A percentile compares a stretch with the other conserved stretches of the same genome.
phyloP scores from a whole-genome alignment of 208 protist species.

The Wallacemonas sp. region DNA sequence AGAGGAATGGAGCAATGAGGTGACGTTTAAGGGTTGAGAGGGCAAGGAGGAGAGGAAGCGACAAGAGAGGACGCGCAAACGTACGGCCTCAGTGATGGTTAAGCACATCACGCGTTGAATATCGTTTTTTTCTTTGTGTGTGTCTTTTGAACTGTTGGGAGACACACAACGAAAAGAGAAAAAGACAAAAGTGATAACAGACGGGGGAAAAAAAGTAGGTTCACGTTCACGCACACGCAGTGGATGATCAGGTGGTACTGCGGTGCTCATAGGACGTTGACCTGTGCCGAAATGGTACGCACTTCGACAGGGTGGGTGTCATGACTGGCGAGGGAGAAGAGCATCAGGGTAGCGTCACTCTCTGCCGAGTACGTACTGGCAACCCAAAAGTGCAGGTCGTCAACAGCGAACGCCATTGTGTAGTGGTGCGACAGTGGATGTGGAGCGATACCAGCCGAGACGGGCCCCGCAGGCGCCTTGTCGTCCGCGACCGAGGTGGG shows the following conservation, averaged over 20 bases:
- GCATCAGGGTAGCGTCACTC: neutral
- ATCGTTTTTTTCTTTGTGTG: too few species aligned
- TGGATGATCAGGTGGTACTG: too few species aligned
- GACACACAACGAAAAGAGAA: neutral
- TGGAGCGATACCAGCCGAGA: neutral
- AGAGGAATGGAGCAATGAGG: too few species aligned
- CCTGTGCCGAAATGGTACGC: neutral
- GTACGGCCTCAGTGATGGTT: too few species aligned
- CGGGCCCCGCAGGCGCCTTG: too few species aligned
- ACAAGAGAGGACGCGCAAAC: too few species aligned
- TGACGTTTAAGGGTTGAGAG: too few species aligned
- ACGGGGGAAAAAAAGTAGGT: slow-evolving; percentile 17
- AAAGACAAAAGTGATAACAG: neutral
- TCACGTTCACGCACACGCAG: too few species aligned
- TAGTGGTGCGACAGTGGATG: neutral
- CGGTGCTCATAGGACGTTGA: neutral
- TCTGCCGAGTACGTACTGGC: neutral
- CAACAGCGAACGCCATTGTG: neutral
- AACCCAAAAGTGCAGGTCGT: neutral
- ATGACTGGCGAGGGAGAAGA: neutral
- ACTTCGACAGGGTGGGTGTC: neutral
- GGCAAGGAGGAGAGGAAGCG: too few species aligned
- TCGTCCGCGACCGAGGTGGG: too few species aligned
- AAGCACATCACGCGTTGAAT: too few species aligned
- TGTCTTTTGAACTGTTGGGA: too few species aligned